Percentiles rank a stretch among this genome's conserved stretches.
Evolutionary conservation across 306 rosid genomes (phyloP).

Genomic region (Begonia fuchsioides): DNA sequence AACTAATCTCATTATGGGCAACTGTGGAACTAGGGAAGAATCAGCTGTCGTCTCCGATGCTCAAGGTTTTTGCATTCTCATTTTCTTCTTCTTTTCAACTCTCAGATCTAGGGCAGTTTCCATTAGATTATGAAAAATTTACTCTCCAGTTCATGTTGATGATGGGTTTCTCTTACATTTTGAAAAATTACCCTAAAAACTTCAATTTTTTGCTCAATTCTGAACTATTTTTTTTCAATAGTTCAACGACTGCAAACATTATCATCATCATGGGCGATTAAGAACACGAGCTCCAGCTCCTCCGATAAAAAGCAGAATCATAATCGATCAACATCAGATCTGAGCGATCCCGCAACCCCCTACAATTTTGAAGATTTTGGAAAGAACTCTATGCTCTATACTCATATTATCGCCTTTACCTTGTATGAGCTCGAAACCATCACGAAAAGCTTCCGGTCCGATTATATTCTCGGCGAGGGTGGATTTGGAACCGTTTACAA

Average conservation of each 20-base stretch:
- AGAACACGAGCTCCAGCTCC: constrained; percentile 9
- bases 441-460: constrained; percentile 92
- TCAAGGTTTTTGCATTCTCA: constrained; percentile 42
- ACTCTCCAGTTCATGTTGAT: no score
- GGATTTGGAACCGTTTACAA: constrained; percentile 96
- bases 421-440: constrained; percentile 90
- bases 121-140: background rate
- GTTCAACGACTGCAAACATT: constrained; percentile 66
- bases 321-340: constrained; percentile 68
- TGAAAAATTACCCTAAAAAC: no score
- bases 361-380: constrained; percentile 55
- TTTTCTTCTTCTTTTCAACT: background rate
- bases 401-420: constrained; percentile 88
- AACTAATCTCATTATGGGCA: constrained; percentile 44
- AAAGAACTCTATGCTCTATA: constrained; percentile 67
- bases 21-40: constrained; percentile 96
- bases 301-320: constrained; percentile 31
- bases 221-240: constrained; percentile 7
- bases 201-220: no score
- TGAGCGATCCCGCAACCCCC: constrained; percentile 91
- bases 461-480: constrained; percentile 89
- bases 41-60: constrained; percentile 87
- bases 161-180: no score
- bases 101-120: constrained; percentile 38
- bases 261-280: constrained; percentile 25